Conservation (phyloP, 306 rosid genomes). For the Prunus kanzakura region DNA sequence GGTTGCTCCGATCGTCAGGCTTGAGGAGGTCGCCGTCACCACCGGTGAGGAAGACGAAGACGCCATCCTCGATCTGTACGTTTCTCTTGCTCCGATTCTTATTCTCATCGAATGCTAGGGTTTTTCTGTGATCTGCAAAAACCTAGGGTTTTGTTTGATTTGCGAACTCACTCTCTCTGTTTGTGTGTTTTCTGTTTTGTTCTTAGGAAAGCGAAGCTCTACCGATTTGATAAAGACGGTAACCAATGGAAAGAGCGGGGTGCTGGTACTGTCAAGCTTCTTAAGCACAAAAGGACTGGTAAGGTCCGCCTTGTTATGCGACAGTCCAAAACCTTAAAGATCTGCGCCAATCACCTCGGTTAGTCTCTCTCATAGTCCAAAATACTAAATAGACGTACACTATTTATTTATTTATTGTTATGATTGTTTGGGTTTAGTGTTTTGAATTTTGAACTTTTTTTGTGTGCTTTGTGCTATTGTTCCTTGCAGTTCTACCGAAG, state of each 20-base stretch:
- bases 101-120: neutral
- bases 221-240: slow-evolving; percentile 87
- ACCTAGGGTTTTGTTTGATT: slow-evolving; percentile 10
- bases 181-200: neutral
- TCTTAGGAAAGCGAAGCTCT: slow-evolving; percentile 80
- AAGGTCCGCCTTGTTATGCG: slow-evolving; percentile 87
- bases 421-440: neutral
- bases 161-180: neutral
- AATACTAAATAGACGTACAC: neutral
- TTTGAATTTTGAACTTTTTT: neutral
- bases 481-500: slow-evolving; percentile 57
- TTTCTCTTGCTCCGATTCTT: neutral
- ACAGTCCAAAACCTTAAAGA: slow-evolving; percentile 86
- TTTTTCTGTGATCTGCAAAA: neutral
- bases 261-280: slow-evolving; percentile 74
- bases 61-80: slow-evolving; percentile 73
- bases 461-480: neutral
- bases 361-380: neutral
- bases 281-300: slow-evolving; percentile 62
- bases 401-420: neutral
- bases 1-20: slow-evolving; percentile 90
- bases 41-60: slow-evolving; percentile 89
- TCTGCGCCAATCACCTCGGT: slow-evolving; percentile 93
- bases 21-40: slow-evolving; percentile 67
- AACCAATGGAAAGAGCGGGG: slow-evolving; percentile 94